Base-by-base conservation (phyloP, 768 basidiomycete species). In the Lentinula sp. region DNA sequence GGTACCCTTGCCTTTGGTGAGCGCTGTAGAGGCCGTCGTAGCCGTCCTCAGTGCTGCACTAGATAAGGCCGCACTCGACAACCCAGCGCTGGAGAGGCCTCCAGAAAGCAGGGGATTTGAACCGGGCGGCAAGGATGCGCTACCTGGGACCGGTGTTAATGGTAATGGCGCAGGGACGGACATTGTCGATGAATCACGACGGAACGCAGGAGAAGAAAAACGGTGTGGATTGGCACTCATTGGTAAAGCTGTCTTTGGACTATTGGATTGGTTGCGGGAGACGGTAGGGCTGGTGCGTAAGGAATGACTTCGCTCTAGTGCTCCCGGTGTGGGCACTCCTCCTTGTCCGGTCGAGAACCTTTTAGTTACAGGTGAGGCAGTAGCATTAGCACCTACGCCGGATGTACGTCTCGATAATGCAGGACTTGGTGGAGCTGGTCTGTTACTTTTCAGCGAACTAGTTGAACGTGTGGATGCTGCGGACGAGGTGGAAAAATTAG, bases 361-460 rank as follows among this genome's bases (percentile, higher is more conserved):
- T 56, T 56, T 56, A 1, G 28, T n/a, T n/a, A 56, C 15, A n/a
- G 57, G 57, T 35, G 57, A 59, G 5, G 43, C n/a, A 3, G 57
- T n/a, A 15, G 40, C 46, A 32, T 15, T 23, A 35, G 46, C 43
- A 21, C 40, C 57, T 23, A 49, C 46, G 9, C 57, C 57, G 5
- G 57, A 59, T 3, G 57, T 59, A 4, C 57, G 43, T 46, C 57
- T 46, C 3, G 57, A 59, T 31, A 59, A 16, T 11, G 57, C 57
- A 16, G 57, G 57, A 35, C 45, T 48, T 5, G 57, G 57, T n/a
- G 57, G 57, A 3, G 57, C 57, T 8, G 57, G 57, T 37, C 57
- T 46, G 6, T 31, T 59, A 31, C 45, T 48, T 28, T 46, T 59
- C 0, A 59, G n/a, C 2, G 57, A 56, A n/a, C 15, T 56, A 15